Evolutionary conservation across 2,329 filamentous ascomycete species (phyloP), one percentile per base, ranked within the genome.

Genomic region (Aspergillus vadensis): DNA sequence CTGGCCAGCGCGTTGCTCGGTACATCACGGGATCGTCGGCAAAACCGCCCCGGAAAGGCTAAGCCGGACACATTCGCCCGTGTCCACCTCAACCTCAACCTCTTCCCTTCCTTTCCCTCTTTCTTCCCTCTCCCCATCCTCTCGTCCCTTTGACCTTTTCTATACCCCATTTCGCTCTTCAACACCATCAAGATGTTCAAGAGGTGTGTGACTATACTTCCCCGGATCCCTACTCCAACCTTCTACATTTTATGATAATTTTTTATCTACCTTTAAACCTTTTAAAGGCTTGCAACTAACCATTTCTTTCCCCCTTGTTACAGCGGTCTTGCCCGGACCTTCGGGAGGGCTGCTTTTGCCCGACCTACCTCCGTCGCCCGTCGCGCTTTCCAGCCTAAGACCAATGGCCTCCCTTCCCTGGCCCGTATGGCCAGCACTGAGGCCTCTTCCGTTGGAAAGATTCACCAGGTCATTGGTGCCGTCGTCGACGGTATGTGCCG

Each of bases 391-490:
- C 81, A 84, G 73, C 80, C 83, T 75, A 81, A 79, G 76, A 83
- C 81, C 78, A 82, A 81, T 78, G 81, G 83, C 76, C 77, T 83
- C 62, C 85, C 86, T 67, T 83, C 84, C 67, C 76, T 88, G 65
- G 81, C 86, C 72, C 82, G 87, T 71, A 86, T 85, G 76, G 87
- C 87, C 72, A 85, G 81, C 76, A 84, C 85, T 69, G 83, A 86
- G 69, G 74, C 82, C 60, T 72, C 75, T 59, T 79, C 80, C 70
- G 78, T 83, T 78, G 88, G 88, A 77, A 88, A 85, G 81, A 84
- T 88, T 77, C 83, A 86, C 79, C 83, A 92, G 84, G 93, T 97
- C 81, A 97, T 97, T 84, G 93, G 95, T 91, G 94, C 95, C 85
- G 93, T 98, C 80, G 95, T 98, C 75, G 95, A 98, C 84, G 92